Conservation (phyloP, 192 early-diverging fungal genomes). For the Podila minutissima region DNA sequence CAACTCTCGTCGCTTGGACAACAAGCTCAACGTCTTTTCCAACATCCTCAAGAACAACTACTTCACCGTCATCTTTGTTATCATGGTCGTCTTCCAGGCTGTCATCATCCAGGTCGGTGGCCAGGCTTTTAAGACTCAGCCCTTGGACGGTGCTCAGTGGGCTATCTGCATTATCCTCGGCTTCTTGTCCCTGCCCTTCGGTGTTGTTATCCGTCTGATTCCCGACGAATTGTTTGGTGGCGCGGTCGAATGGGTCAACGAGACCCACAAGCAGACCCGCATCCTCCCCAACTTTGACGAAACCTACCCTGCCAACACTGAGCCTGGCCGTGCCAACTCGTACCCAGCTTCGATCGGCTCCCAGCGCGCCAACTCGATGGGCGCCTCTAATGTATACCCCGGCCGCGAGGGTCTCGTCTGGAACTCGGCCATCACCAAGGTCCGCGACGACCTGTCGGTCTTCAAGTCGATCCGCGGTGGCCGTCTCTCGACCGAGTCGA, state of each 20-base stretch:
- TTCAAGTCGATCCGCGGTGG: constrained; percentile 54
- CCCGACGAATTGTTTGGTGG: constrained; percentile 70
- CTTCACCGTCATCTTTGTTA: constrained; percentile 82
- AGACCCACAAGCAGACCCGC: neutral
- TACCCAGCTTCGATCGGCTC: constrained; percentile 34
- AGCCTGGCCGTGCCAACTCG: constrained; percentile 31
- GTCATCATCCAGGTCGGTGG: constrained; percentile 92
- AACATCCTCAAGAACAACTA: constrained; percentile 79
- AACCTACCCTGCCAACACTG: constrained; percentile 14
- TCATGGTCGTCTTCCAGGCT: constrained; percentile 80
- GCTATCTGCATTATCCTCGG: constrained; percentile 82
- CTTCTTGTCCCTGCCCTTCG: constrained; percentile 80
- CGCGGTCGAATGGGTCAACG: constrained; percentile 36
- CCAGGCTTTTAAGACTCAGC: constrained; percentile 81
- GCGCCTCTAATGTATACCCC: constrained; percentile 30
- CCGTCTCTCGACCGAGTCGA: constrained; percentile 45
- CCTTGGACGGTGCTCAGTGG: constrained; percentile 79
- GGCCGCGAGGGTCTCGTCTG: constrained; percentile 58
- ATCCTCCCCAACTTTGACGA: constrained; percentile 41
- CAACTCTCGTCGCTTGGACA: constrained; percentile 82
- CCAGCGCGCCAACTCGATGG: constrained; percentile 27
- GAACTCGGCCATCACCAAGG: constrained; percentile 54
- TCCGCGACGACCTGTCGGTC: constrained; percentile 46
- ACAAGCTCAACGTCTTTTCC: constrained; percentile 86
- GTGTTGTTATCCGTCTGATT: constrained; percentile 81